These are phyloP conservation scores for Leccinum fibrillosum DNA, from an alignment of 768 basidiomycete genomes.

Conservation along the genomic window DNA sequence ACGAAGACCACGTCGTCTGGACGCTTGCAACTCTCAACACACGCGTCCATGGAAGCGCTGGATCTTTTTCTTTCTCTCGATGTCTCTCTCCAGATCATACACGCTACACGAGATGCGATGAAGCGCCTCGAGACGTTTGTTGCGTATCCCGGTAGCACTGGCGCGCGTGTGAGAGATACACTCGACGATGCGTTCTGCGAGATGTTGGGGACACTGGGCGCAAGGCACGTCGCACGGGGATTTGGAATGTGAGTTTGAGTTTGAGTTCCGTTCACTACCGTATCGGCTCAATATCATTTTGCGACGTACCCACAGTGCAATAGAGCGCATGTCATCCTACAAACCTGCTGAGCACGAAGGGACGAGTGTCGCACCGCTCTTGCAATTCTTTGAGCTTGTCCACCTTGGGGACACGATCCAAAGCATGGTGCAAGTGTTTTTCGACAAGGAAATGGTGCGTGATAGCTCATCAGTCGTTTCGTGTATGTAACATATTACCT, in stretches of 20 bases:
- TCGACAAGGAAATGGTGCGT: constrained; percentile 89
- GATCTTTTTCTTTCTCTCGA: constrained; percentile 92
- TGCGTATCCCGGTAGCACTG: constrained; percentile 83
- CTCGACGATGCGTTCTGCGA: constrained; percentile 93
- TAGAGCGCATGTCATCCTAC: constrained; percentile 85
- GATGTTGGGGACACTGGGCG: constrained; percentile 71
- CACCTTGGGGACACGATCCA: constrained; percentile 98
- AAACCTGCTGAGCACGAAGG: constrained; percentile 84
- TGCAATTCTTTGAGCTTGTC: constrained; percentile 97
- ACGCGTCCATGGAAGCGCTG: constrained; percentile 38
- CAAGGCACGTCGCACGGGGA: constrained; percentile 76
- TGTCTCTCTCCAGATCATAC: constrained; percentile 86
- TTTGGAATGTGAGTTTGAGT: constrained; percentile 61
- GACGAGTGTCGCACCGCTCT: constrained; percentile 82
- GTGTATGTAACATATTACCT: background rate
- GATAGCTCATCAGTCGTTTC: background rate
- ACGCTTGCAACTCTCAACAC: constrained; percentile 19
- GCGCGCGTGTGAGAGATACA: constrained; percentile 84
- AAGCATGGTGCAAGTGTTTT: constrained; percentile 97
- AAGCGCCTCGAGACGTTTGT: constrained; percentile 92
- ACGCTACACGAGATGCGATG: constrained; percentile 85
- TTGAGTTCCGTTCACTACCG: background rate
- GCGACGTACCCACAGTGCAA: constrained; percentile 54
- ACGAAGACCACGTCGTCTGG: background rate
- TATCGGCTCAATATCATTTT: background rate